Evolutionary conservation across 1,139 yeast genomes (phyloP).

Genomic region (Nakaseomyces sp.): DNA sequence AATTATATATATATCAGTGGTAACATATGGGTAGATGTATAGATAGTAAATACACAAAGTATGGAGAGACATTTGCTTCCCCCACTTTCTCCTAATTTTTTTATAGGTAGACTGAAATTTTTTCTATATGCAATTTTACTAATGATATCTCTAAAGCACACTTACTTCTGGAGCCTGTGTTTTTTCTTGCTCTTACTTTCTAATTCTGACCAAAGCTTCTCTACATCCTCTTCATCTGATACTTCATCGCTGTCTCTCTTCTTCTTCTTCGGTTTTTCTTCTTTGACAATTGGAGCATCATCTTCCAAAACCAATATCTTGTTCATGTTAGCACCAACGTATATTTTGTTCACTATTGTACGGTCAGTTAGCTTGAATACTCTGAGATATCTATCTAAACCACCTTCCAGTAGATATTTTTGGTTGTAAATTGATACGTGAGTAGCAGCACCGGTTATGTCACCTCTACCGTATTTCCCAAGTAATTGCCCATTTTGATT

Average conservation of each 20-base stretch:
- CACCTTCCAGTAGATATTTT: constrained; percentile 51
- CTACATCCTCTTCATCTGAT: constrained; percentile 10
- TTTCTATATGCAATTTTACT: too few relatives aligned
- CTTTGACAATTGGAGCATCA: constrained; percentile 10
- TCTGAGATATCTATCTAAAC: constrained; percentile 77
- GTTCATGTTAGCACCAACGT: constrained; percentile 64
- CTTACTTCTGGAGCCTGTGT: not conserved
- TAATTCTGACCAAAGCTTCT: constrained; percentile 13
- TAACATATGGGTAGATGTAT: too few relatives aligned
- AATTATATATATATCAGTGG: too few relatives aligned
- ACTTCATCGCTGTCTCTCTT: constrained; percentile 2
- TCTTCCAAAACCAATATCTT: constrained; percentile 41
- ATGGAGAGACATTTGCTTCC: too few relatives aligned
- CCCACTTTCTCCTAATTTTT: too few relatives aligned
- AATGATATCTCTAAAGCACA: too few relatives aligned
- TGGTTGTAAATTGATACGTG: constrained; percentile 26
- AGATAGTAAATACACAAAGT: too few relatives aligned
- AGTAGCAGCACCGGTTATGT: constrained; percentile 39
- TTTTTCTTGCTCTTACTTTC: constrained; percentile 7
- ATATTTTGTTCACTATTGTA: constrained; percentile 60
- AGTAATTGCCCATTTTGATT: constrained; percentile 38
- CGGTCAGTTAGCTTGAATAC: constrained; percentile 57
- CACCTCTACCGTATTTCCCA: constrained; percentile 37
- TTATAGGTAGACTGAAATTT: too few relatives aligned
- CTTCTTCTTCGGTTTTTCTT: constrained; percentile 11